Evolutionary conservation across 1,284 basidiomycete genomes (phyloP).

Genomic region (Heterobasidion irregulare): DNA sequence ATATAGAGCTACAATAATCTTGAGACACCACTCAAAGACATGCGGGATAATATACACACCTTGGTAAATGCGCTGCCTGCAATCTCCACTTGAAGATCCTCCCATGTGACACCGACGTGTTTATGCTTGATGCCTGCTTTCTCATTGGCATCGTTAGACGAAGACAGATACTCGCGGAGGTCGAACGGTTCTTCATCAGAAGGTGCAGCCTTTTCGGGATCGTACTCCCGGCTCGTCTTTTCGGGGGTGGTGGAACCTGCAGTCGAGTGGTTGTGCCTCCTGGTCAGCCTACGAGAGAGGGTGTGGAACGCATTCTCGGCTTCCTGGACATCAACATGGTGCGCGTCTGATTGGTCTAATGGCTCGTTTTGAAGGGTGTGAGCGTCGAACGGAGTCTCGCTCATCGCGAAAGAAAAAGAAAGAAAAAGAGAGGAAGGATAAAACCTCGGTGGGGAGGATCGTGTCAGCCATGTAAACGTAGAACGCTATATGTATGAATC

Average conservation of each 20-base stretch:
- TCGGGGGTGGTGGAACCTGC: not conserved
- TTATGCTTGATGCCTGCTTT: constrained; percentile 75
- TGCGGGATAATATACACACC: constrained; percentile 23
- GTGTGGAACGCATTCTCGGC: not conserved
- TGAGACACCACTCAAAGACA: not conserved
- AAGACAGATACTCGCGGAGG: constrained; percentile 68
- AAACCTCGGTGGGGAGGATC: too few species aligned
- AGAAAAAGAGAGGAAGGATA: too few species aligned
- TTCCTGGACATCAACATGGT: constrained; percentile 1
- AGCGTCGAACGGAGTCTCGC: too few species aligned
- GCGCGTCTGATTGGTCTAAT: too few species aligned
- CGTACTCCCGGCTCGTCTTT: constrained; percentile 11
- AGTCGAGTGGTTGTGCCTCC: not conserved
- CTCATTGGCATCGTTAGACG: constrained; percentile 58
- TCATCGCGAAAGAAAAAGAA: too few species aligned
- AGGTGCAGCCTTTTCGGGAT: constrained; percentile 37
- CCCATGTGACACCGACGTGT: constrained; percentile 76
- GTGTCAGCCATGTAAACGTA: too few species aligned
- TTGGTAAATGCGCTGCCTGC: constrained; percentile 53
- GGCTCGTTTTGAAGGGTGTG: too few species aligned
- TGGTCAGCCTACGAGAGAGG: not conserved
- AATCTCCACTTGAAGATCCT: constrained; percentile 66
- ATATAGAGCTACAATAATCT: not conserved
- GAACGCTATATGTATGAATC: too few species aligned
- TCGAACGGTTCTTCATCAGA: constrained; percentile 43